phyloP scores from a whole-genome alignment of 257 asterid species.

The Cruciata laevipes region DNA sequence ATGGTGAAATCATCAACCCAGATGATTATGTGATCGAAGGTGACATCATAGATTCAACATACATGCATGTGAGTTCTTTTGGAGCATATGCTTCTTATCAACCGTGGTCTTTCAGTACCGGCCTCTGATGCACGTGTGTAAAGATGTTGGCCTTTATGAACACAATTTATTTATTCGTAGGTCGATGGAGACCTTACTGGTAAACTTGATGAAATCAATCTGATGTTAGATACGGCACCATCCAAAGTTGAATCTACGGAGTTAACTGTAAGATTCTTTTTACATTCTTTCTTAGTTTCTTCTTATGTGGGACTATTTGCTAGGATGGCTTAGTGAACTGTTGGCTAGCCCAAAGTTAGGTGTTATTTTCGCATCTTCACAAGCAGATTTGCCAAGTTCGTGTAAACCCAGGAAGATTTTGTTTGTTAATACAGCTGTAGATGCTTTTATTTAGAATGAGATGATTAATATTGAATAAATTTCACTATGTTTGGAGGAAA shows the following conservation, averaged over 20 bases:
- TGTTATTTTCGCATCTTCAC: background rate
- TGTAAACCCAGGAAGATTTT: background rate
- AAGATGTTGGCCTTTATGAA: conserved; percentile 6
- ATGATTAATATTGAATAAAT: background rate
- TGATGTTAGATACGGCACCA: conserved; percentile 80
- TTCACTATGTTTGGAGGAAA: background rate
- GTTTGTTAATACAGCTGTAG: background rate
- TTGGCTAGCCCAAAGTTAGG: background rate
- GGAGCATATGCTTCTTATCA: conserved; percentile 12
- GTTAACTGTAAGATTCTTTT: conserved; percentile 62
- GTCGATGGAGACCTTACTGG: conserved; percentile 71
- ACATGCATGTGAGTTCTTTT: conserved; percentile 46
- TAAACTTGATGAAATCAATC: conserved; percentile 86
- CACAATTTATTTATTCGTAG: conserved; percentile 35
- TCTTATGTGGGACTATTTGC: background rate
- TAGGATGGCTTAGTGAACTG: background rate
- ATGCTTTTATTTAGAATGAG: background rate
- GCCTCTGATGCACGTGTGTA: background rate
- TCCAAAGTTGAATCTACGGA: conserved; percentile 91
- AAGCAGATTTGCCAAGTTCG: background rate
- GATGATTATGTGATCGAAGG: conserved; percentile 80
- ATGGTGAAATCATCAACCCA: conserved; percentile 92
- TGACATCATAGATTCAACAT: conserved; percentile 60
- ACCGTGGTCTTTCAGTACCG: background rate
- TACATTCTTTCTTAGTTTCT: background rate